Conservation (phyloP, 2,329 filamentous ascomycete species). For the Blumeria graminis region DNA sequence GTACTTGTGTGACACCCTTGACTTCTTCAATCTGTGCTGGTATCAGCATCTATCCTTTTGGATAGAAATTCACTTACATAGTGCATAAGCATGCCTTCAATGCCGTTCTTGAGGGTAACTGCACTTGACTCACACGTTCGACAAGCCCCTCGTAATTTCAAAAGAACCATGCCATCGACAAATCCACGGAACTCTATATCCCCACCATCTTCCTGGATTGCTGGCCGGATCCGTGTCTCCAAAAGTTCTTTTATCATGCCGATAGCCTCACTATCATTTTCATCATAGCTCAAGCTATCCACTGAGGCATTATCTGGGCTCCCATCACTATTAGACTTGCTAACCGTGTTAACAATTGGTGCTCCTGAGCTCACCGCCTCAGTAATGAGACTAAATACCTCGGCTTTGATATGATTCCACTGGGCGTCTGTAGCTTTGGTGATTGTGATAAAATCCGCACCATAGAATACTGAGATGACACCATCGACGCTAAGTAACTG, state of each 20-base stretch:
- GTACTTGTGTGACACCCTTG: conserved; percentile 68
- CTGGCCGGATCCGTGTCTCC: conserved; percentile 80
- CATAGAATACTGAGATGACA: conserved; percentile 87
- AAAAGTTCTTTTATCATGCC: conserved; percentile 97
- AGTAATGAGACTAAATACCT: conserved; percentile 86
- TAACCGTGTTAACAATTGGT: conserved; percentile 48
- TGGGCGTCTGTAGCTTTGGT: conserved; percentile 72
- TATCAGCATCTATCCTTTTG: conserved; percentile 5
- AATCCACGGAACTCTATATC: conserved; percentile 94
- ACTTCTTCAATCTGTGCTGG: conserved; percentile 67
- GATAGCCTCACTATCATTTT: conserved; percentile 81
- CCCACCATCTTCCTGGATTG: conserved; percentile 92
- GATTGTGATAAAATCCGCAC: conserved; percentile 85
- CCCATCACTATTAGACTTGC: conserved; percentile 30
- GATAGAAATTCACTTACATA: conserved; percentile 36
- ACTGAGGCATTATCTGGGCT: conserved; percentile 25
- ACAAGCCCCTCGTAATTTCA: conserved; percentile 82
- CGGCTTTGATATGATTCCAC: conserved; percentile 87
- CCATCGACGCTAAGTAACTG: conserved; percentile 85
- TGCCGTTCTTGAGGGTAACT: conserved; percentile 89
- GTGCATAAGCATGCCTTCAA: conserved; percentile 96
- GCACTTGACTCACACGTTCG: conserved; percentile 92
- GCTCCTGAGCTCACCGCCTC: conserved; percentile 72
- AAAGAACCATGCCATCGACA: conserved; percentile 54
- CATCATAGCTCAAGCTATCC: conserved; percentile 61